Evolutionary conservation across 2,329 filamentous ascomycete genomes (phyloP).

Genomic region (Coniochaeta pulveracea): DNA sequence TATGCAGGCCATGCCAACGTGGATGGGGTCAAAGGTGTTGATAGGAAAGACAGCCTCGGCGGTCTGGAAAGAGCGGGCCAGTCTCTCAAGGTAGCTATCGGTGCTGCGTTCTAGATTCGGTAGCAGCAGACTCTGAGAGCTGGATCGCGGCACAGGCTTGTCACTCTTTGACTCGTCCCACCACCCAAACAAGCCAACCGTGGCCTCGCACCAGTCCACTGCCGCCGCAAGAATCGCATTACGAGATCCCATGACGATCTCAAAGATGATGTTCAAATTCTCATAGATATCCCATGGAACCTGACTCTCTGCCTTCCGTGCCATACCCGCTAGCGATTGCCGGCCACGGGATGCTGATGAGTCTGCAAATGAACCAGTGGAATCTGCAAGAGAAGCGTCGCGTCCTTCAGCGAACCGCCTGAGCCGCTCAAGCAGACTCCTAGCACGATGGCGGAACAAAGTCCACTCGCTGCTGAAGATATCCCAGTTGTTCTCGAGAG

Average conservation of each 20-base stretch:
- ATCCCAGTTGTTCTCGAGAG: conserved; percentile 64
- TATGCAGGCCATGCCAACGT: conserved; percentile 71
- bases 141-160: conserved; percentile 27
- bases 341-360: conserved; percentile 24
- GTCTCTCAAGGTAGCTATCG: conserved; percentile 61
- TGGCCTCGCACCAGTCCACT: conserved; percentile 88
- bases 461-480: conserved; percentile 73
- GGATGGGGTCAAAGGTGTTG: conserved; percentile 63
- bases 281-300: conserved; percentile 89
- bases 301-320: conserved; percentile 70
- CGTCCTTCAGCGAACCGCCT: conserved; percentile 67
- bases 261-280: conserved; percentile 69
- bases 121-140: conserved; percentile 23
- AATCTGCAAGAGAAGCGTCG: conserved; percentile 17
- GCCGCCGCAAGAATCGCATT: conserved; percentile 66
- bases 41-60: conserved; percentile 63
- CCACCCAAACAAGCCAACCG: conserved; percentile 75
- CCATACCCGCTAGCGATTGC: conserved; percentile 49
- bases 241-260: conserved; percentile 64
- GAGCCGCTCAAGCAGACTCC: conserved; percentile 57
- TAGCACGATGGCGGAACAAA: conserved; percentile 67
- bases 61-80: conserved; percentile 60
- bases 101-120: conserved; percentile 34
- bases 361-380: conserved; percentile 13
- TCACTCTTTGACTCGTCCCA: conserved; percentile 69